These are phyloP conservation scores for Farysia itapuensis DNA, from an alignment of 1,284 basidiomycete genomes.

Conservation along the genomic window DNA sequence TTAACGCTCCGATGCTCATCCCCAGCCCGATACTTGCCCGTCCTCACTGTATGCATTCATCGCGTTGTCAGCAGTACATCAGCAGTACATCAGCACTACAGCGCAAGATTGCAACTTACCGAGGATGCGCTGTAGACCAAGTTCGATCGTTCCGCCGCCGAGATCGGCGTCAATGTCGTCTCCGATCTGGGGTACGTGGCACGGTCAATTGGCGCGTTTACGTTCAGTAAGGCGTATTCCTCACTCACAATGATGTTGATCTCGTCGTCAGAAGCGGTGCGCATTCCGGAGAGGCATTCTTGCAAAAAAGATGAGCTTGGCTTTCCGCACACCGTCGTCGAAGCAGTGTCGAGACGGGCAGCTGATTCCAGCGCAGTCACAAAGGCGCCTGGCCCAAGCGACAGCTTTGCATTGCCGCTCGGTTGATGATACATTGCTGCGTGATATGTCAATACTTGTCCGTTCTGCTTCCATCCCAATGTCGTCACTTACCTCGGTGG, in stretches of 20 bases:
- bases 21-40: constrained; percentile 18
- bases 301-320: constrained; percentile 19
- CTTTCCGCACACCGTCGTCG: constrained; percentile 24
- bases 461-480: too few relatives aligned
- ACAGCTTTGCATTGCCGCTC: constrained; percentile 11
- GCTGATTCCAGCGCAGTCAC: constrained; percentile 24
- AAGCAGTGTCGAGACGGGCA: constrained; percentile 2
- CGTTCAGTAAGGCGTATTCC: not conserved
- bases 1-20: constrained; percentile 18
- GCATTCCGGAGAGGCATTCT: constrained; percentile 30
- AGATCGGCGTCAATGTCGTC: constrained; percentile 33
- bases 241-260: constrained; percentile 36
- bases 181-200: constrained; percentile 13
- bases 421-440: constrained; percentile 33
- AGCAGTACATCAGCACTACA: too few relatives aligned
- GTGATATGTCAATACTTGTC: too few relatives aligned
- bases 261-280: constrained; percentile 1
- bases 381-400: constrained; percentile 31
- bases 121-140: constrained; percentile 23
- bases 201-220: not conserved
- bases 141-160: constrained; percentile 26
- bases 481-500: constrained; percentile 25
- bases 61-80: too few relatives aligned
- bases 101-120: too few relatives aligned
- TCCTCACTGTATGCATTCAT: constrained; percentile 14